phyloP scores from a whole-genome alignment of 768 basidiomycete genomes.

The Agrocybe pediades region DNA sequence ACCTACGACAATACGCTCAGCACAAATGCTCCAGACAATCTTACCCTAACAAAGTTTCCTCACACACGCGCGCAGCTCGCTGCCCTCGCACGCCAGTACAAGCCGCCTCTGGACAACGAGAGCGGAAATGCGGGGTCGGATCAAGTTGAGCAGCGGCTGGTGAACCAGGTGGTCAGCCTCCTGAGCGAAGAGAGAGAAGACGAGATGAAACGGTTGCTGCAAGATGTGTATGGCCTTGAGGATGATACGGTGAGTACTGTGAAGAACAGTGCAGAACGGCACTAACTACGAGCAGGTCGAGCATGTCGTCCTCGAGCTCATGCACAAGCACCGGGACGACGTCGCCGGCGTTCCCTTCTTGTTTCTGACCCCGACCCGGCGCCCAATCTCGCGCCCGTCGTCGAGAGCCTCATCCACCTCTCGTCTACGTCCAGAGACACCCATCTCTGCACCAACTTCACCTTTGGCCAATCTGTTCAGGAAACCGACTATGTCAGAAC shows the following conservation, averaged over 20 bases:
- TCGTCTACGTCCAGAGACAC: conserved; percentile 75
- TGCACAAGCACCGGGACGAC: too few relatives aligned
- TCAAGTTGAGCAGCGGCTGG: conserved; percentile 58
- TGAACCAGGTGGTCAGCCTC: too few relatives aligned
- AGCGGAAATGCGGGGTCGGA: too few relatives aligned
- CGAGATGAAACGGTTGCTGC: conserved; percentile 81
- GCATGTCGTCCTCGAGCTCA: too few relatives aligned
- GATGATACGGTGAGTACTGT: conserved; percentile 59
- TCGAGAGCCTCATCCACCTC: conserved; percentile 79
- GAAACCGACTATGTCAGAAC: conserved; percentile 59
- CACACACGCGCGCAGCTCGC: too few relatives aligned
- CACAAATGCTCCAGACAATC: too few relatives aligned
- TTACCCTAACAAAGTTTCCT: too few relatives aligned
- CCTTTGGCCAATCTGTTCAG: conserved; percentile 76
- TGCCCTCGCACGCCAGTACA: too few relatives aligned
- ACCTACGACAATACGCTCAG: too few relatives aligned
- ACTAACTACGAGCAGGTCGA: conserved; percentile 51
- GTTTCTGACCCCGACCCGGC: conserved; percentile 79
- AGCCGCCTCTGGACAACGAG: too few relatives aligned
- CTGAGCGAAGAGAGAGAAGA: conserved; percentile 96
- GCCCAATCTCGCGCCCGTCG: conserved; percentile 79
- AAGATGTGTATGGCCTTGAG: conserved; percentile 67
- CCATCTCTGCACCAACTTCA: conserved; percentile 72
- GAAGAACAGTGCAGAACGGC: conserved; percentile 7
- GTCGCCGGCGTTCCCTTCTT: conserved; percentile 80